Evolutionary conservation across 768 basidiomycete genomes (phyloP).

Genomic region (Lactifluus pinguis): DNA sequence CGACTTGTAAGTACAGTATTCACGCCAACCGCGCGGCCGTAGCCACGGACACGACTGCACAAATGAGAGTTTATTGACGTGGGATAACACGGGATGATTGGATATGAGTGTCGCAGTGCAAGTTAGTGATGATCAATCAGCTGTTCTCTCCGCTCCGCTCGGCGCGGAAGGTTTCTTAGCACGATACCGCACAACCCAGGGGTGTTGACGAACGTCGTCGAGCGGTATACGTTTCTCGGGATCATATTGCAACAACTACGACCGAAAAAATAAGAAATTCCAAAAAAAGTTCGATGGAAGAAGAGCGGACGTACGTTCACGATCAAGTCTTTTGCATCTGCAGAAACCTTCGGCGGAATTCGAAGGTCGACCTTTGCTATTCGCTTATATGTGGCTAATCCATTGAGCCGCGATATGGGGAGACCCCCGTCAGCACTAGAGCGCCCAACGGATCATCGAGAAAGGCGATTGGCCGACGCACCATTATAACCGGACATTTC

Average conservation of each 20-base stretch:
- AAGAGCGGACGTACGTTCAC: constrained; percentile 26
- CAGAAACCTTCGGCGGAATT: constrained; percentile 33
- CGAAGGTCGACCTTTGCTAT: constrained; percentile 80
- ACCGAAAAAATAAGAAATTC: not conserved
- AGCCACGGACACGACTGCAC: too few relatives aligned
- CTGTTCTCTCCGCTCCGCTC: not conserved
- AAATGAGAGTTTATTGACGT: too few relatives aligned
- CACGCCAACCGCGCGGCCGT: too few relatives aligned
- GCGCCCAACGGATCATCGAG: not conserved
- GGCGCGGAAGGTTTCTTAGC: constrained; percentile 15
- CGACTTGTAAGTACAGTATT: too few relatives aligned
- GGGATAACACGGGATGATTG: not conserved
- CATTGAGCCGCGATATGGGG: not conserved
- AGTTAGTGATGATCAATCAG: not conserved
- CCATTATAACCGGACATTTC: constrained; percentile 71
- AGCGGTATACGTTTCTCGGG: constrained; percentile 38
- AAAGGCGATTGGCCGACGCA: constrained; percentile 29
- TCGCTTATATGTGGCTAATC: constrained; percentile 76
- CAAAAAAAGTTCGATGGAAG: too few relatives aligned
- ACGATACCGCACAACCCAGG: constrained; percentile 30
- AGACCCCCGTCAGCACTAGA: constrained; percentile 8
- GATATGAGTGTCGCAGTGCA: not conserved
- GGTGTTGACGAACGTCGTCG: constrained; percentile 35
- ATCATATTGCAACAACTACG: constrained; percentile 62
- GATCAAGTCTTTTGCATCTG: constrained; percentile 40